phyloP scores from a whole-genome alignment of 768 basidiomycete genomes.

The Mycena capillaripes region DNA sequence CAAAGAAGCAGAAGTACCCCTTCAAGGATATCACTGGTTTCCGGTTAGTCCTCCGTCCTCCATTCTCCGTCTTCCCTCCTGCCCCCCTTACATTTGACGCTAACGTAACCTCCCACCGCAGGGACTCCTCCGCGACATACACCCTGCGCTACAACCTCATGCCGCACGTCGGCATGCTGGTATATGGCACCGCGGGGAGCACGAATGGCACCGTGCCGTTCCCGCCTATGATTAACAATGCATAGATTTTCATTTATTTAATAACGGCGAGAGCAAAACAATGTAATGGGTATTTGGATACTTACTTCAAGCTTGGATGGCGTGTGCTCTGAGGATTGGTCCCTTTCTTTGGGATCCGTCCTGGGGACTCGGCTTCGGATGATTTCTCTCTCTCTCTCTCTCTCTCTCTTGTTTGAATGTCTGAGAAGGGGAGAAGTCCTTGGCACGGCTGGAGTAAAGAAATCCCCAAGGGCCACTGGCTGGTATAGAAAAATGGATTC shows the following conservation, averaged over 20 bases:
- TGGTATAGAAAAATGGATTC: no score
- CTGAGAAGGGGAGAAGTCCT: no score
- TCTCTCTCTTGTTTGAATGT: no score
- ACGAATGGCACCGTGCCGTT: slow-evolving; percentile 48
- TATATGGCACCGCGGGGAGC: slow-evolving; percentile 77
- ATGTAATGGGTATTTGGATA: not conserved
- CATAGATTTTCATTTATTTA: slow-evolving; percentile 8
- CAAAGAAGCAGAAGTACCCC: slow-evolving; percentile 88
- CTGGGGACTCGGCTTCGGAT: no score
- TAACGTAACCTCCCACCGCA: slow-evolving; percentile 43
- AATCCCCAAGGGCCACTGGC: no score
- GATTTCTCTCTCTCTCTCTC: no score
- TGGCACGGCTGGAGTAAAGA: no score
- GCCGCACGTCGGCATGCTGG: slow-evolving; percentile 88
- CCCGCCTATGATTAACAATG: slow-evolving; percentile 37
- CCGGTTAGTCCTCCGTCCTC: not conserved
- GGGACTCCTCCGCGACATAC: slow-evolving; percentile 78
- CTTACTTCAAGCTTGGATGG: no score
- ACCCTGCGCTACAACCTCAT: slow-evolving; percentile 90
- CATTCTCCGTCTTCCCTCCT: not conserved
- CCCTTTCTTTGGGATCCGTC: no score
- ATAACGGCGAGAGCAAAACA: no score
- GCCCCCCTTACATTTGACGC: not conserved
- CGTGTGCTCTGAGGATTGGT: no score
- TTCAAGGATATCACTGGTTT: slow-evolving; percentile 71